A percentile compares a stretch with the other conserved stretches of the same genome.
Evolutionary conservation across 495 filamentous ascomycete genomes (phyloP).

Genomic region (Lophium mytilinum): DNA sequence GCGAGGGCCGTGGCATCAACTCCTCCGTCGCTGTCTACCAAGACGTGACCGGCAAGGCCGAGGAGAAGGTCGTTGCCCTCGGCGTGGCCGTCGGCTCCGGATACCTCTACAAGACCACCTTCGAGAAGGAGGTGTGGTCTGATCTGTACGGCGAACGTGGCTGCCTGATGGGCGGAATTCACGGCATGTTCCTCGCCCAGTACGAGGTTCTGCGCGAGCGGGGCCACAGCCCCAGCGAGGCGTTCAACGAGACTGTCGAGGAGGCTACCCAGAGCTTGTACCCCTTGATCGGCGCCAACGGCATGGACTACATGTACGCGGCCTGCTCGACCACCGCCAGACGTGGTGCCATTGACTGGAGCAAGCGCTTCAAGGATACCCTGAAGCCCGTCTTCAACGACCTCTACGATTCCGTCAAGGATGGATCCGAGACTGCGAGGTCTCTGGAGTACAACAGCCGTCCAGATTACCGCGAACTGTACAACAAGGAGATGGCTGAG

Average conservation of each 20-base stretch:
- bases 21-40: slow-evolving; percentile 97
- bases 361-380: slow-evolving; percentile 83
- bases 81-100: slow-evolving; percentile 93
- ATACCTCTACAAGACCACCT: slow-evolving; percentile 99
- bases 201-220: slow-evolving; percentile 99
- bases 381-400: slow-evolving; percentile 97
- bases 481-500: slow-evolving; percentile 92
- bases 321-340: slow-evolving; percentile 98
- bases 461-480: slow-evolving; percentile 90
- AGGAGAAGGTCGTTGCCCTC: slow-evolving; percentile 96
- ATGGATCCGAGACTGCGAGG: slow-evolving; percentile 85
- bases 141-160: slow-evolving; percentile 99
- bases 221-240: slow-evolving; percentile 93
- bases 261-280: slow-evolving; percentile 97
- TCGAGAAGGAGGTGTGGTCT: slow-evolving; percentile 99
- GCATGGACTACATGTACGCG: slow-evolving; percentile 99
- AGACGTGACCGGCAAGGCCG: slow-evolving; percentile 94
- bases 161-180: slow-evolving; percentile 99
- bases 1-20: slow-evolving; percentile 98
- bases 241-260: slow-evolving; percentile 99
- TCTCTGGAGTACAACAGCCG: slow-evolving; percentile 92
- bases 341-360: slow-evolving; percentile 98
- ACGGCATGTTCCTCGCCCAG: slow-evolving; percentile 99
- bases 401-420: slow-evolving; percentile 83
- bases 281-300: slow-evolving; percentile 89